Evolutionary conservation across 345 rosid species (phyloP), one percentile per base, ranked within the genome.

Genomic region (Lagerstroemia speciosa): DNA sequence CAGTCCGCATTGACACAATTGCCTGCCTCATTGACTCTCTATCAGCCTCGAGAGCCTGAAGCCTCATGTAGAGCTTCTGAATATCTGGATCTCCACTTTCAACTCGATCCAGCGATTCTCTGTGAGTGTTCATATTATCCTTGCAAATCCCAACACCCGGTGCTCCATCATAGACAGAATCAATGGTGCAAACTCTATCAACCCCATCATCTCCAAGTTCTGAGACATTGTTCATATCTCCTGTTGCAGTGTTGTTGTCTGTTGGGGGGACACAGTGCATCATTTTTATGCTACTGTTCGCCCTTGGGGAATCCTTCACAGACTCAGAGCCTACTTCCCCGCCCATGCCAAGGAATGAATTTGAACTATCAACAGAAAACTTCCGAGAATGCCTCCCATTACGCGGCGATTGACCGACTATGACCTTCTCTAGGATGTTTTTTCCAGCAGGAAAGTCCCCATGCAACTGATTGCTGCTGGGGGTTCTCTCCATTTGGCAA

Each of bases 21-120:
- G 96, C 87, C 64, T 90, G 96, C 75, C 89, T 87, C 99, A 95
- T 88, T 16, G 97, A 95, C 82, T 95, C 99, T 76, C 98, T 87
- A 76, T 95, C 96, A 20, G 94, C 98, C 85, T 95, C 98, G 43
- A 95, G 89, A 14, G 96, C 87, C 68, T 95, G 99, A 80, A 95
- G 92, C 83, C 99, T 87, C 82, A 67, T 78, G 77, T 86, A 87
- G 24, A 95, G 92, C 69, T 88, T 95, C 74, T 86, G 81, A 68
- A 95, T 73, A 74, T 92, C 97, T 32, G 93, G 92, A 88, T 90
- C 92, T 65, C 67, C 77, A 68, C 64, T 65, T 71, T 88, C 96
- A 70, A 81, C 80, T 65, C 58, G 85, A 72, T 77, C 76, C 66
- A 75, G 36, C 29, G 66, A 67, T 17, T 69, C 92, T 68, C 69